Conservation (phyloP, 495 filamentous ascomycete genomes). For the Aspergillus heteromorphus region DNA sequence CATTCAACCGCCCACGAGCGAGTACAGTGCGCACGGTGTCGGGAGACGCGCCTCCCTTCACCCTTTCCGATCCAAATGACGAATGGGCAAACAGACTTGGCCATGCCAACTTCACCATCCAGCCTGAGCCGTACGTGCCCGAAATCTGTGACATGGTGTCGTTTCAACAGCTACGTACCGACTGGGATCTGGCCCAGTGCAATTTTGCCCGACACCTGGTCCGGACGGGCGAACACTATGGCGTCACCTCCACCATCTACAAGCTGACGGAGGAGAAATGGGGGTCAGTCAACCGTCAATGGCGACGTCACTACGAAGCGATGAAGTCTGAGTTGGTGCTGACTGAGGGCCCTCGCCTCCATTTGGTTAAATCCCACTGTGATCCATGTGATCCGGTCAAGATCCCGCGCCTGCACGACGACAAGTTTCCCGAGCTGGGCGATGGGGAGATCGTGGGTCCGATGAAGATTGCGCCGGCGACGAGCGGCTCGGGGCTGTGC, state of each 20-base stretch:
- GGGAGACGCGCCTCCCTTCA: slow-evolving; percentile 53
- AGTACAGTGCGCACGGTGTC: slow-evolving; percentile 46
- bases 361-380: slow-evolving; percentile 41
- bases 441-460: slow-evolving; percentile 91
- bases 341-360: slow-evolving; percentile 28
- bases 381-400: slow-evolving; percentile 44
- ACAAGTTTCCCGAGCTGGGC: slow-evolving; percentile 82
- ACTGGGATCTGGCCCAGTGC: slow-evolving; percentile 75
- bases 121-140: slow-evolving; percentile 73
- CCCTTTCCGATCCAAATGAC: slow-evolving; percentile 62
- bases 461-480: slow-evolving; percentile 56
- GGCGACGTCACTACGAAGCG: slow-evolving; percentile 61
- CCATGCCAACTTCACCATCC: slow-evolving; percentile 88
- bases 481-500: slow-evolving; percentile 23
- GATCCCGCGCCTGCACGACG: slow-evolving; percentile 58
- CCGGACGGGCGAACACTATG: slow-evolving; percentile 82
- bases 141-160: slow-evolving; percentile 52
- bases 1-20: slow-evolving; percentile 54
- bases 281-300: slow-evolving; percentile 66
- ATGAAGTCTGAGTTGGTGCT: slow-evolving; percentile 44
- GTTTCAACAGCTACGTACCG: slow-evolving; percentile 61
- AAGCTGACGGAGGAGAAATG: slow-evolving; percentile 79
- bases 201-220: slow-evolving; percentile 82
- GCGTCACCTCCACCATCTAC: slow-evolving; percentile 76
- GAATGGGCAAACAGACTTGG: slow-evolving; percentile 78